Evolutionary conservation across 78 protist genomes (phyloP).

Genomic region (Dictyostelium capitatum): DNA sequence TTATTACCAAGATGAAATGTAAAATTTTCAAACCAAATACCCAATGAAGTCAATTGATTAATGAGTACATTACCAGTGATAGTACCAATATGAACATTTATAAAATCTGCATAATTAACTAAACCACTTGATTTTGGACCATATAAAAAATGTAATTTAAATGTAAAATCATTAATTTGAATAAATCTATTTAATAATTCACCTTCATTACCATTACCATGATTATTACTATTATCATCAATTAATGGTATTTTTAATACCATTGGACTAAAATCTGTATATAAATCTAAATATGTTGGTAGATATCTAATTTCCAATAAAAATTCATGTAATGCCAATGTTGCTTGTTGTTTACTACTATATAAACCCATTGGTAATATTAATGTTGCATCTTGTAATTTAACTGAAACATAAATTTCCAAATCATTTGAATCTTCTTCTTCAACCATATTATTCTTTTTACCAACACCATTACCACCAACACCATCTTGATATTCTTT

Average conservation of each 20-base stretch:
- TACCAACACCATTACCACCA: background rate
- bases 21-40: constrained; percentile 75
- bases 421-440: constrained; percentile 25
- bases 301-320: constrained; percentile 60
- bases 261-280: constrained; percentile 69
- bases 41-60: constrained; percentile 56
- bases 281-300: constrained; percentile 65
- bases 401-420: constrained; percentile 66
- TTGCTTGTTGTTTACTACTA: constrained; percentile 76
- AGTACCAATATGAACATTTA: constrained; percentile 63
- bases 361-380: constrained; percentile 68
- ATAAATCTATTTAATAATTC: constrained; percentile 44
- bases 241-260: constrained; percentile 60
- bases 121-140: constrained; percentile 43
- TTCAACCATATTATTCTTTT: background rate
- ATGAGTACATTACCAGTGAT: constrained; percentile 66
- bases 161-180: constrained; percentile 78
- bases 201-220: constrained; percentile 4
- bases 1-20: constrained; percentile 55
- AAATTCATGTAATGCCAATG: constrained; percentile 59
- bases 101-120: constrained; percentile 67
- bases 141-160: constrained; percentile 71
- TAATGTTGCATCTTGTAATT: constrained; percentile 60
- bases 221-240: background rate
- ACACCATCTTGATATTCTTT: background rate